Conservation (phyloP, 345 rosid species). For the Syzygium oleosum region DNA sequence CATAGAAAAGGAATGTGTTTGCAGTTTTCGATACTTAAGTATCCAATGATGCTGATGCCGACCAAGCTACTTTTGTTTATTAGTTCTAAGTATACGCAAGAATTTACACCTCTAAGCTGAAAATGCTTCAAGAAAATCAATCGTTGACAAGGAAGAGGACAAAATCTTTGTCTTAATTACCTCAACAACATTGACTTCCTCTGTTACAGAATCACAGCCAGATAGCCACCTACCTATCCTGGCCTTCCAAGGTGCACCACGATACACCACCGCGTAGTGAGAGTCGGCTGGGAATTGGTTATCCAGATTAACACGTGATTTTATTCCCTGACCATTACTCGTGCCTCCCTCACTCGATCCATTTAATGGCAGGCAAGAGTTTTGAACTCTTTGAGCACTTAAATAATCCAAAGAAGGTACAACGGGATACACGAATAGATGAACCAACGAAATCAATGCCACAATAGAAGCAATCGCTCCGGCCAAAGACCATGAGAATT, state of each 20-base stretch:
- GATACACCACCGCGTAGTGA: slow-evolving; percentile 63
- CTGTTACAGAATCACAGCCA: slow-evolving; percentile 53
- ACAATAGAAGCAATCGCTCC: slow-evolving; percentile 50
- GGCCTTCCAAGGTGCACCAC: slow-evolving; percentile 83
- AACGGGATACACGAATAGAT: slow-evolving; percentile 57
- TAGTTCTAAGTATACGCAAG: background rate
- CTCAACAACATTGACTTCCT: slow-evolving; percentile 52
- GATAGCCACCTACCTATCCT: slow-evolving; percentile 87
- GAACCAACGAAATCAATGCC: slow-evolving; percentile 61
- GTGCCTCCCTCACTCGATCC: slow-evolving; percentile 24
- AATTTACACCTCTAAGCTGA: background rate
- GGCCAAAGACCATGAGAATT: slow-evolving; percentile 58
- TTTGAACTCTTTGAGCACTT: slow-evolving; percentile 36
- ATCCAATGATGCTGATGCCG: background rate
- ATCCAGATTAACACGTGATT: slow-evolving; percentile 32
- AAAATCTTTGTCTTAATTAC: slow-evolving; percentile 15
- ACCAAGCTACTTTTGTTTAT: background rate
- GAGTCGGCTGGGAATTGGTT: slow-evolving; percentile 62
- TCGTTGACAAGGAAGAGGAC: background rate
- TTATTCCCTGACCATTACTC: slow-evolving; percentile 7
- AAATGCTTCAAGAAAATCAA: background rate
- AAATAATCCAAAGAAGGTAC: slow-evolving; percentile 64
- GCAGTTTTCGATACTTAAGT: background rate
- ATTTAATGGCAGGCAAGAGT: slow-evolving; percentile 27
- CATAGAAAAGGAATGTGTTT: background rate